phyloP scores from a whole-genome alignment of 345 rosid genomes.

The Hibiscus trionum region DNA sequence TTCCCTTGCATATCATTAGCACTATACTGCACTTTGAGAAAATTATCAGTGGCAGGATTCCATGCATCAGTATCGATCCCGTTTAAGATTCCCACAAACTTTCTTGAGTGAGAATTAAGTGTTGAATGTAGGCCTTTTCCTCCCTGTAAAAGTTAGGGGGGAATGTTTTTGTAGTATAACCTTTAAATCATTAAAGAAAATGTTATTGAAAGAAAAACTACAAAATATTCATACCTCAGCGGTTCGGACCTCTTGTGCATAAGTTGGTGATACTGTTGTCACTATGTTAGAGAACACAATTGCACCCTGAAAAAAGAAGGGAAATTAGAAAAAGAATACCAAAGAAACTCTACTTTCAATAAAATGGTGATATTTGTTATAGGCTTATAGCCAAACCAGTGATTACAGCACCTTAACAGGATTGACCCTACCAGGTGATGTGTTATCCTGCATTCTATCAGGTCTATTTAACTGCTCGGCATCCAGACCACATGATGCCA shows the following conservation, averaged over 20 bases:
- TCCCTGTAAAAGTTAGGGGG: conserved; percentile 42
- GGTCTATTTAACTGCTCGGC: conserved; percentile 79
- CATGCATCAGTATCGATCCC: conserved; percentile 90
- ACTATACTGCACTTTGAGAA: conserved; percentile 67
- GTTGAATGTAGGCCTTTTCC: conserved; percentile 88
- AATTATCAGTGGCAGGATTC: conserved; percentile 81
- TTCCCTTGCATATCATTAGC: conserved; percentile 80
- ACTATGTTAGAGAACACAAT: conserved; percentile 90
- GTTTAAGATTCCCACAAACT: conserved; percentile 80
- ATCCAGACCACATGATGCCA: conserved; percentile 91
- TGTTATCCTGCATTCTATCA: conserved; percentile 95
- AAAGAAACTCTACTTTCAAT: neutral
- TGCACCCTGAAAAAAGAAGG: conserved; percentile 55
- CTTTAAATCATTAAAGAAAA: neutral
- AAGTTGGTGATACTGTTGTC: conserved; percentile 94
- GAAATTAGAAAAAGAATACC: neutral
- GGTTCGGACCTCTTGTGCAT: conserved; percentile 88
- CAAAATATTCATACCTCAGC: conserved; percentile 58
- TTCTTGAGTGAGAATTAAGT: conserved; percentile 69
- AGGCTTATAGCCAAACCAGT: neutral
- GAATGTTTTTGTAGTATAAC: neutral
- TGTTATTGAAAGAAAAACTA: conserved; percentile 3
- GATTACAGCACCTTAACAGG: conserved; percentile 60
- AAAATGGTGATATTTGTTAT: neutral
- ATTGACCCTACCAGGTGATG: conserved; percentile 67